Percentiles rank a stretch among this genome's conserved stretches.
Evolutionary conservation across 2,329 filamentous ascomycete species (phyloP).

Genomic region (Fusarium acutatum): DNA sequence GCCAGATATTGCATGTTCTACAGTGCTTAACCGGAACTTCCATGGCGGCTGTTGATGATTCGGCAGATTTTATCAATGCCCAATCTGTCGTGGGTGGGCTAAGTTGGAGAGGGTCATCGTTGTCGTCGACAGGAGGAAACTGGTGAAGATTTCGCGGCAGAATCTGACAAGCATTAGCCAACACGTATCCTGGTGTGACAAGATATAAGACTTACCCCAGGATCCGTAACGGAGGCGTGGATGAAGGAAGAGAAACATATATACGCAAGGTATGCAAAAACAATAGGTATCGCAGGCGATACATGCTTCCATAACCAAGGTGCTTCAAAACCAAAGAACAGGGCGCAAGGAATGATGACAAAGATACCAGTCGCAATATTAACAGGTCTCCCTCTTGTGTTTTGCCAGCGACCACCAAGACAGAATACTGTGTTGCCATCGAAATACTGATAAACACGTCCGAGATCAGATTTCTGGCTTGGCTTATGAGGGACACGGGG

Average conservation of each 20-base stretch:
- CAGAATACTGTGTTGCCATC: conserved; percentile 93
- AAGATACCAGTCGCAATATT: conserved; percentile 87
- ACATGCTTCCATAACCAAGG: conserved; percentile 87
- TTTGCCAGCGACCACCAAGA: conserved; percentile 84
- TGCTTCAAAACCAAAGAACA: conserved; percentile 89
- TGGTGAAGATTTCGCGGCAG: conserved; percentile 90
- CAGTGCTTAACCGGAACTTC: conserved; percentile 98
- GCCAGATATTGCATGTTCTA: conserved; percentile 97
- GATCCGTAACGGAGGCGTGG: conserved; percentile 91
- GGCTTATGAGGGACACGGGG: conserved; percentile 35
- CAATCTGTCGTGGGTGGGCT: conserved; percentile 92
- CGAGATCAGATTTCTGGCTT: conserved; percentile 49
- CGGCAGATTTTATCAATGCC: conserved; percentile 87
- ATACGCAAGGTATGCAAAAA: conserved; percentile 91
- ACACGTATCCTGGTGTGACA: not conserved
- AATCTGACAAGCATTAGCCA: conserved; percentile 67
- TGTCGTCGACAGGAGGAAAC: conserved; percentile 78
- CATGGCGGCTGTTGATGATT: conserved; percentile 83
- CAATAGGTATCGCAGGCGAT: conserved; percentile 86
- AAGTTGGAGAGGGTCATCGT: conserved; percentile 82
- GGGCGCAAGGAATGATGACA: conserved; percentile 77
- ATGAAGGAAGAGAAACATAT: conserved; percentile 93
- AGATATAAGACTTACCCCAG: conserved; percentile 73
- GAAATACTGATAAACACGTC: conserved; percentile 89
- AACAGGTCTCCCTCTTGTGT: conserved; percentile 85